A percentile compares a stretch with the other conserved stretches of the same genome.
Conservation (phyloP, 2,329 filamentous ascomycete species). For the Colletotrichum sp. region DNA sequence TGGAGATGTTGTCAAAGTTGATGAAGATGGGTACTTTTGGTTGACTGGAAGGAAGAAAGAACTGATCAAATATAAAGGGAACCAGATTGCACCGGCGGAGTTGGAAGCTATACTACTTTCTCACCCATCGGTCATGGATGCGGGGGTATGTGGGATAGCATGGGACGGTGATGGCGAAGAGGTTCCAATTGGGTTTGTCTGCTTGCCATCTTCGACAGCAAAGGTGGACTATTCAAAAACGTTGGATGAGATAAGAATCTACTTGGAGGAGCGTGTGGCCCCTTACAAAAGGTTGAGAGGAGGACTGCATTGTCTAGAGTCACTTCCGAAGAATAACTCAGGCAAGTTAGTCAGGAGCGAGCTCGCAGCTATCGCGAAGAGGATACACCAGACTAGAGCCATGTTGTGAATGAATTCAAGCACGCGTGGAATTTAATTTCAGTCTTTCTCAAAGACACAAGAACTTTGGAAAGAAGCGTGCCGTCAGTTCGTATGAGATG, state of each 20-base stretch:
- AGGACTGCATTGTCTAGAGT: not conserved
- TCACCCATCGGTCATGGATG: not conserved
- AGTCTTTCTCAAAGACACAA: not conserved
- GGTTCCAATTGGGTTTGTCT: not conserved
- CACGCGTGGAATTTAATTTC: not conserved
- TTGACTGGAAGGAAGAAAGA: constrained; percentile 36
- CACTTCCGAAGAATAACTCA: not conserved
- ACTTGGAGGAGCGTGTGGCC: not conserved
- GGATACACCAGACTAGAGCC: not conserved
- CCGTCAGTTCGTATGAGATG: not conserved
- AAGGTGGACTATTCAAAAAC: not conserved
- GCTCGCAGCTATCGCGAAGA: not conserved
- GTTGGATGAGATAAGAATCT: not conserved
- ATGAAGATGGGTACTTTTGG: constrained; percentile 33
- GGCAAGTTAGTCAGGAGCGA: not conserved
- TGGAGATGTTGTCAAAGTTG: constrained; percentile 32
- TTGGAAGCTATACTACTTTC: constrained; percentile 28
- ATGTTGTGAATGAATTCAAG: not conserved
- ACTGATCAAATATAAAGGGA: constrained; percentile 35
- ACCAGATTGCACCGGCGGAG: constrained; percentile 35
- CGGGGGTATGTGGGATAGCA: not conserved
- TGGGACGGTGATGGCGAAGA: not conserved
- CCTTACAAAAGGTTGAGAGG: not conserved
- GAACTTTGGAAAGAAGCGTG: not conserved
- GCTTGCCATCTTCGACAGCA: not conserved